Evolutionary conservation across 805 yeast species (phyloP), one percentile per base, ranked within the genome.

Genomic region (Helenozyma baotianmanensis): DNA sequence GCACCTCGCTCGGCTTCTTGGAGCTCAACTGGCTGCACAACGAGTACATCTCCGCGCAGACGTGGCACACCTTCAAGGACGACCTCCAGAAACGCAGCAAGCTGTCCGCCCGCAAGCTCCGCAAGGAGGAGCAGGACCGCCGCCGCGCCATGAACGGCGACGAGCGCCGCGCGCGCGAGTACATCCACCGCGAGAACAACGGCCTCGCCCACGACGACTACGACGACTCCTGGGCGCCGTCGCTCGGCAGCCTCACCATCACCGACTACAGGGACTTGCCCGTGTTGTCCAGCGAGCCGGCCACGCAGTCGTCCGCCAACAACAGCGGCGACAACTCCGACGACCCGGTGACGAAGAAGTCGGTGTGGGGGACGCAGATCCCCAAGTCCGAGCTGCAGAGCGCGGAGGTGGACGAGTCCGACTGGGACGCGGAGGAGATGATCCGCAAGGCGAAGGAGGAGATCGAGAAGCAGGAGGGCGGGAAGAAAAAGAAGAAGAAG

Each of bases 321-420:
- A 40, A 36, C 14, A 29, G 46, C 14, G 32, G 16, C 1, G 30
- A 33, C 21, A 36, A 12, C n/a, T 9, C 39, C 1, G 39, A 40
- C 4, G 40, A 32, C 3, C 42, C 35, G 12, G 17, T 10, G 24
- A 29, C 30, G 24, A 30, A 30, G 26, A 33, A 35, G 50, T 80
- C 92, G 0, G 77, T 84, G 3, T 84, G 94, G 94, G 94, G 94
- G 0, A 83, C 92, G 1, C 64, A 59, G 33, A 73, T 77, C 2
- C 72, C 70, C 4, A 64, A 58, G 33, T 45, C 60, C 1, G 70
- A 58, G 57, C 21, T 56, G 55, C 9, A 60, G 41, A 58, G 56
- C 63, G 18, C 21, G 9, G 46, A 35, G 4, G 59, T 58, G 3
- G 54, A 47, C 2, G 54, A 45, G n/a, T 42, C 53, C 7, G 73